phyloP scores from a whole-genome alignment of 73 alveolate species.

The Paramecium tetraurelia region DNA sequence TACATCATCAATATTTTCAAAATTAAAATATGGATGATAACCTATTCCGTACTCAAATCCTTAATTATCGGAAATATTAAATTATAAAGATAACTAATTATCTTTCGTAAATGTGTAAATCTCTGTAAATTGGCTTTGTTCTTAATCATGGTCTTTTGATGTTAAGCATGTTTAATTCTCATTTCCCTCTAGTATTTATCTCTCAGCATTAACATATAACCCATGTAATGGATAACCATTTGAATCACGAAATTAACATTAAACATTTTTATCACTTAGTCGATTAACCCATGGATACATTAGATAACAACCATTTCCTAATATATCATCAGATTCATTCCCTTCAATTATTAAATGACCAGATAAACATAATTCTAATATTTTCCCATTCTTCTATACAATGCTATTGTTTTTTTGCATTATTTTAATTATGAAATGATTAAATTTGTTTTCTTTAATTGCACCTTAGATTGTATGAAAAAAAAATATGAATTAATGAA shows the following conservation, averaged over 20 bases:
- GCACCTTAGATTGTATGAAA: not conserved
- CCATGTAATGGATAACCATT: not conserved
- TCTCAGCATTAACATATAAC: not conserved
- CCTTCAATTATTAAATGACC: not conserved
- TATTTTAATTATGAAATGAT: not conserved
- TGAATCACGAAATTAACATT: not conserved
- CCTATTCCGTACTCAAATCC: not conserved
- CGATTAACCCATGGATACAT: slow-evolving; percentile 27
- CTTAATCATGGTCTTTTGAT: not conserved
- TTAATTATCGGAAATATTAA: not conserved
- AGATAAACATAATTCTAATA: not conserved
- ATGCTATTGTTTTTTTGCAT: not conserved
- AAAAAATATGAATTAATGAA: no score
- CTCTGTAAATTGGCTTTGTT: not conserved
- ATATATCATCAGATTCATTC: not conserved
- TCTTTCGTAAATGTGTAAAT: not conserved
- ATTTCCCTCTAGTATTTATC: not conserved
- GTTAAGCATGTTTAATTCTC: not conserved
- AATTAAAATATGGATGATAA: not conserved
- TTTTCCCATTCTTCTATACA: not conserved
- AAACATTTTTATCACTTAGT: not conserved
- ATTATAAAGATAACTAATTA: not conserved
- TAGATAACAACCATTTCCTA: not conserved
- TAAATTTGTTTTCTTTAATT: not conserved
- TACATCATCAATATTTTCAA: not conserved